These are phyloP conservation scores for Dalechampia spathulata DNA, from an alignment of 441 rosid species.

Conservation along the genomic window DNA sequence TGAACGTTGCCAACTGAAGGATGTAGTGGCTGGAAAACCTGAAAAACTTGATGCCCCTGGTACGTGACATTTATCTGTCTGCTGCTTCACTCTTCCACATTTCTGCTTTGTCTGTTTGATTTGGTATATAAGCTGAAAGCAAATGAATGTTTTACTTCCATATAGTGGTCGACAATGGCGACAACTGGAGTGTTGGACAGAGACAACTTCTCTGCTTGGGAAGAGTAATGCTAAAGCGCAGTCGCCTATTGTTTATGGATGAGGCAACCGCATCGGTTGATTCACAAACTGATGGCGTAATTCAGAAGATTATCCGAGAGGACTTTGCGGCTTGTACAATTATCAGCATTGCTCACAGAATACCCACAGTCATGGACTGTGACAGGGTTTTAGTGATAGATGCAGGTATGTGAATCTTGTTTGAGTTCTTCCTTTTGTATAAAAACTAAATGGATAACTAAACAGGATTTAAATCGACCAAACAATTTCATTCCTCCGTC, in stretches of 20 bases:
- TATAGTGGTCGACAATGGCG: conserved; percentile 78
- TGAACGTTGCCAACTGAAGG: conserved; percentile 89
- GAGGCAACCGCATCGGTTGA: conserved; percentile 97
- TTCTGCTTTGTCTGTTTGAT: too few species aligned
- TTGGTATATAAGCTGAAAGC: conserved; percentile 2
- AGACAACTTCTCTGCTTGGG: conserved; percentile 88
- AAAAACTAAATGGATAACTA: too few species aligned
- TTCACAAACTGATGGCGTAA: conserved; percentile 83
- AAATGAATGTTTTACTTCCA: neutral
- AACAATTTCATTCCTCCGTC: too few species aligned
- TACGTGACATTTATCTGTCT: conserved; percentile 10
- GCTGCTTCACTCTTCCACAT: too few species aligned
- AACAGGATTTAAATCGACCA: too few species aligned
- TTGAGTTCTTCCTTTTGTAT: neutral
- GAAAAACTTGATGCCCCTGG: conserved; percentile 84
- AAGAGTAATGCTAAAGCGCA: conserved; percentile 77
- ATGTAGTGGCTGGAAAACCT: conserved; percentile 60
- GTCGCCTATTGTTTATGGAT: conserved; percentile 74
- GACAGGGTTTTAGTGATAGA: conserved; percentile 83
- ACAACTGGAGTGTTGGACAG: conserved; percentile 98
- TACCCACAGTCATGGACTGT: conserved; percentile 96
- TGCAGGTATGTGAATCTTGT: conserved; percentile 39
- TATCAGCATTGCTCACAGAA: conserved; percentile 93
- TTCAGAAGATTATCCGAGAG: conserved; percentile 83
- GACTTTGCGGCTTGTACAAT: conserved; percentile 76